phyloP scores from a whole-genome alignment of 2,329 filamentous ascomycete species.

The Calonectria pteridis region DNA sequence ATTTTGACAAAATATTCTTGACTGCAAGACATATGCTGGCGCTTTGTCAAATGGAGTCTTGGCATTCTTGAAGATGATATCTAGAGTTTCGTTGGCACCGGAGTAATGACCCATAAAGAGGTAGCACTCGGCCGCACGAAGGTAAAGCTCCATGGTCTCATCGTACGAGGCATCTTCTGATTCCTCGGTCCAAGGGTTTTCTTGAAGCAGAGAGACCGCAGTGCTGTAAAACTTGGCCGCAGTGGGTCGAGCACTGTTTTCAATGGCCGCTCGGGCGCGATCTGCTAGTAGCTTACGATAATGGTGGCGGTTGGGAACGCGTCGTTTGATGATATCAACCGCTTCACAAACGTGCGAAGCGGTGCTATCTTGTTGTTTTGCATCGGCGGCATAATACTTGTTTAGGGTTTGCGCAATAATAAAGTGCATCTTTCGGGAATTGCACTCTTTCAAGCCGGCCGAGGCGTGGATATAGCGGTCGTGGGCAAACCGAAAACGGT shows the following conservation, averaged over 20 bases:
- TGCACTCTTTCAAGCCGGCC: slow-evolving; percentile 75
- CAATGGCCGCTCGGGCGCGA: slow-evolving; percentile 81
- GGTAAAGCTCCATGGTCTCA: slow-evolving; percentile 84
- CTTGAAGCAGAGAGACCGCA: slow-evolving; percentile 83
- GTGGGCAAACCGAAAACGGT: slow-evolving; percentile 89
- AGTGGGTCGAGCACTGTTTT: slow-evolving; percentile 85
- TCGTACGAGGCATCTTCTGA: slow-evolving; percentile 83
- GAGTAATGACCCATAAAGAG: slow-evolving; percentile 81
- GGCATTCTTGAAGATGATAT: slow-evolving; percentile 77
- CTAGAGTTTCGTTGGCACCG: slow-evolving; percentile 76
- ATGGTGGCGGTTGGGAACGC: slow-evolving; percentile 69
- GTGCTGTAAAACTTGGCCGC: slow-evolving; percentile 85
- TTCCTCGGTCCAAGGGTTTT: slow-evolving; percentile 80
- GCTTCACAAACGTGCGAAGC: slow-evolving; percentile 87
- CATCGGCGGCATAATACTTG: slow-evolving; percentile 74
- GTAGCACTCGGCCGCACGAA: slow-evolving; percentile 85
- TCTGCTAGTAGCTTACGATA: slow-evolving; percentile 84
- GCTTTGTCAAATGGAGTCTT: slow-evolving; percentile 83
- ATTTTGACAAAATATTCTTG: slow-evolving; percentile 80
- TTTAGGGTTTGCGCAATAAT: slow-evolving; percentile 86
- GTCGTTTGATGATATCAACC: slow-evolving; percentile 78
- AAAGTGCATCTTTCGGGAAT: slow-evolving; percentile 87
- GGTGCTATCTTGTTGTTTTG: slow-evolving; percentile 76
- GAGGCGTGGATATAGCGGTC: slow-evolving; percentile 88
- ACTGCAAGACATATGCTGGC: slow-evolving; percentile 85